Evolutionary conservation across 352 stramenopile species (phyloP).

Genomic region (Thraustochytrium sp.): DNA sequence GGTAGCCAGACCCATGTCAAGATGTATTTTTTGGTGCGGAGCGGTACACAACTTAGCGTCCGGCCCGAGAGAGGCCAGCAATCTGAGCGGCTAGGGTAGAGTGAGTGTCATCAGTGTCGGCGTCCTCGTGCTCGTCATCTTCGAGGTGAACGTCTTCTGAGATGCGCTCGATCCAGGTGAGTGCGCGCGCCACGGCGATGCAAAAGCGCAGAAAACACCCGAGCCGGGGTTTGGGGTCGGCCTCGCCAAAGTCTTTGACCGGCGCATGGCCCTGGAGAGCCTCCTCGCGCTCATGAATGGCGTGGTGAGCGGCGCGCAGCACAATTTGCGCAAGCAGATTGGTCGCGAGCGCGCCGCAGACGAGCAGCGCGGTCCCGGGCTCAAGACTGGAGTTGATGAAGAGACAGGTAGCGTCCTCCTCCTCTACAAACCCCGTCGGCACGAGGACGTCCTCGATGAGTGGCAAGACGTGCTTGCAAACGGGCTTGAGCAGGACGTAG

Average conservation of each 20-base stretch:
- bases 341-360: not conserved
- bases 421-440: not conserved
- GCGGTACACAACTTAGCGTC: too few species aligned
- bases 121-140: too few species aligned
- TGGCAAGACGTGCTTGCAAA: slow-evolving; percentile 16
- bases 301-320: not conserved
- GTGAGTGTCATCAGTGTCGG: too few species aligned
- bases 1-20: too few species aligned
- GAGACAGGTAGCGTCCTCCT: slow-evolving; percentile 30
- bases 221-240: not conserved
- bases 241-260: not conserved
- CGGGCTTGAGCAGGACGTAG: not conserved
- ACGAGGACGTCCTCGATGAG: not conserved
- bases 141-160: too few species aligned
- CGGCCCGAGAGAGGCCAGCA: too few species aligned
- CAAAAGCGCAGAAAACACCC: not conserved
- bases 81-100: too few species aligned
- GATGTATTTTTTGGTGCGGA: too few species aligned
- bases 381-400: slow-evolving; percentile 9
- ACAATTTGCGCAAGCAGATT: not conserved
- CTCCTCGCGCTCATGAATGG: slow-evolving; percentile 10
- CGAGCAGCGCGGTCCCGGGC: not conserved
- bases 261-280: not conserved
- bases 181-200: too few species aligned
- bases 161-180: too few species aligned